A percentile compares a stretch with the other conserved stretches of the same genome.
phyloP scores from a whole-genome alignment of 2,329 filamentous ascomycete genomes.

The Hortaea sp. region DNA sequence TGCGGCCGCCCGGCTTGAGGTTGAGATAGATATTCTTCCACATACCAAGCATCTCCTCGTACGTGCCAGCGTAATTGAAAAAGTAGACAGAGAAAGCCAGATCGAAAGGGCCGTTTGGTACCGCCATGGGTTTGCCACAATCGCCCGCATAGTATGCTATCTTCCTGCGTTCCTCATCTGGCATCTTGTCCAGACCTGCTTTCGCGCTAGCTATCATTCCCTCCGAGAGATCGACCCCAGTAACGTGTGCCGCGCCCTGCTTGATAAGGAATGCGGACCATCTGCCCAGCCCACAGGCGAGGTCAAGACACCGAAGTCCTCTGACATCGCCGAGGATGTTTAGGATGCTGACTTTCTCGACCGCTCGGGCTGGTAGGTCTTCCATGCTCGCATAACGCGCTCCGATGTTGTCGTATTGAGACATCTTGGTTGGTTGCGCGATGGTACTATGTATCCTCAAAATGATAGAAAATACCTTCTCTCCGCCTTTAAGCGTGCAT shows the following conservation, averaged over 20 bases:
- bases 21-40: conserved; percentile 27
- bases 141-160: background rate
- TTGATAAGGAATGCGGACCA: conserved; percentile 5
- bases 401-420: conserved; percentile 7
- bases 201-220: background rate
- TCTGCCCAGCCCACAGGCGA: conserved; percentile 9
- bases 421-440: background rate
- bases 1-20: conserved; percentile 26
- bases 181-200: background rate
- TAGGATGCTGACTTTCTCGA: conserved; percentile 2
- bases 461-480: too few species aligned
- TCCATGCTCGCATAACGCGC: background rate
- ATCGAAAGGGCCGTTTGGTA: conserved; percentile 24
- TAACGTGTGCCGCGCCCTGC: conserved; percentile 6
- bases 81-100: conserved; percentile 29
- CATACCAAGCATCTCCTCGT: conserved; percentile 24
- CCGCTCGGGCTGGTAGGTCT: background rate
- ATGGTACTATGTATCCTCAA: too few species aligned
- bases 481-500: too few species aligned
- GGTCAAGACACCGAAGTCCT: conserved; percentile 8
- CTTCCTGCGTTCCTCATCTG: background rate
- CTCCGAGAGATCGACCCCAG: conserved; percentile 2
- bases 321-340: conserved; percentile 2
- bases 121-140: conserved; percentile 15
- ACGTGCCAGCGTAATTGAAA: conserved; percentile 28